A percentile compares a stretch with the other conserved stretches of the same genome.
Evolutionary conservation across 2,329 filamentous ascomycete species (phyloP).

Genomic region (Xylariales sp.): DNA sequence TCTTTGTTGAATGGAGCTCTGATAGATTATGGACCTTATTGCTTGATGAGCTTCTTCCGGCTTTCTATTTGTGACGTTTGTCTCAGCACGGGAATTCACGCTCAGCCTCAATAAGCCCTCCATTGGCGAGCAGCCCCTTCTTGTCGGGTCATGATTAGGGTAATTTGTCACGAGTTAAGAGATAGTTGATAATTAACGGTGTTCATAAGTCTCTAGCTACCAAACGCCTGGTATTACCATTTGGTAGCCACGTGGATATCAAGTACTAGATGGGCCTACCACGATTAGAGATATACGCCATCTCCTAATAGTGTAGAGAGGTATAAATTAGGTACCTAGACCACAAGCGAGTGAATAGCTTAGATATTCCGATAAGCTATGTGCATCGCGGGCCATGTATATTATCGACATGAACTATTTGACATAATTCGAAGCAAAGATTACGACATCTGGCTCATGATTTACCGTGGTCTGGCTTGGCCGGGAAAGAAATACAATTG

Average conservation of each 20-base stretch:
- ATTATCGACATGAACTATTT: too few species aligned
- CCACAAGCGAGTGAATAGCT: too few species aligned
- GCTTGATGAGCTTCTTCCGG: constrained; percentile 11
- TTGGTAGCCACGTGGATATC: not conserved
- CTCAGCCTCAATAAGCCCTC: not conserved
- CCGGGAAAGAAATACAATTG: too few species aligned
- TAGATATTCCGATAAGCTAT: too few species aligned
- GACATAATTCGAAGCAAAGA: too few species aligned
- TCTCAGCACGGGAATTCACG: constrained; percentile 1
- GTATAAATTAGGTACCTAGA: too few species aligned
- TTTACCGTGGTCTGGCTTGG: too few species aligned
- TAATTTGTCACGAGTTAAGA: not conserved
- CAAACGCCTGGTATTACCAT: not conserved
- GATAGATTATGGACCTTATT: constrained; percentile 29
- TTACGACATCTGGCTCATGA: too few species aligned
- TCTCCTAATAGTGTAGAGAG: too few species aligned
- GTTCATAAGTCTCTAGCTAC: not conserved
- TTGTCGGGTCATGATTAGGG: not conserved
- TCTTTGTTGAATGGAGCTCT: constrained; percentile 26
- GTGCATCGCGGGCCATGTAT: too few species aligned
- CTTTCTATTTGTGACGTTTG: not conserved
- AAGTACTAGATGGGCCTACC: too few species aligned
- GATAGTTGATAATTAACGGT: not conserved
- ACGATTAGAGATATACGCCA: too few species aligned
- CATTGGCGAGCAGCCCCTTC: not conserved